Evolutionary conservation across 768 basidiomycete species (phyloP).

Genomic region (Boletus patriciae): DNA sequence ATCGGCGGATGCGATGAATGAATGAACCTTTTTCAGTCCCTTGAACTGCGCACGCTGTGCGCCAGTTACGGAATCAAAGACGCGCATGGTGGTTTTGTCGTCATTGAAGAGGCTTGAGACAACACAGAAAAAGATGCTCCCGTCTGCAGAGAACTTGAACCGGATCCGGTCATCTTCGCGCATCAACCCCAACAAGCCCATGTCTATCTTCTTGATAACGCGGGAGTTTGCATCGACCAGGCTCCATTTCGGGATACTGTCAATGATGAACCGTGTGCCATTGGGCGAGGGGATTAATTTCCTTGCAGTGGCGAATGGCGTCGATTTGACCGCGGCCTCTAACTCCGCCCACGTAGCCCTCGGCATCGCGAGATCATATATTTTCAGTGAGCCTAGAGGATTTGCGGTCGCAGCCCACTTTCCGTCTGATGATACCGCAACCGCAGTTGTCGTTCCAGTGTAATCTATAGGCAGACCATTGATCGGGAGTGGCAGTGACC

Average conservation of each 20-base stretch:
- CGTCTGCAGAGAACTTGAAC: conserved; percentile 15
- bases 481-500: background rate
- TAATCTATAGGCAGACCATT: background rate
- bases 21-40: conserved; percentile 10
- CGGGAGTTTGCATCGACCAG: conserved; percentile 1
- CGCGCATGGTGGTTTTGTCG: conserved; percentile 8
- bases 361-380: conserved; percentile 2
- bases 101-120: background rate
- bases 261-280: conserved; percentile 13
- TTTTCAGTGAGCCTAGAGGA: conserved; percentile 2
- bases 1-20: background rate
- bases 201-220: conserved; percentile 9
- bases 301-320: background rate
- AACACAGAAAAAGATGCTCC: conserved; percentile 6
- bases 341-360: conserved; percentile 2
- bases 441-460: background rate
- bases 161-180: background rate
- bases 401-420: conserved; percentile 13
- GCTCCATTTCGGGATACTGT: background rate
- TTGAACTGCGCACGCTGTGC: conserved; percentile 5
- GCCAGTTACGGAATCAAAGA: conserved; percentile 14
- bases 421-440: conserved; percentile 25
- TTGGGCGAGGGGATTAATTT: conserved; percentile 2
- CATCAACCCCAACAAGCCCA: background rate
- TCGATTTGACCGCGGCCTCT: background rate